These are phyloP conservation scores for Alternaria conjuncta DNA, from an alignment of 2,329 filamentous ascomycete genomes.

Conservation along the genomic window DNA sequence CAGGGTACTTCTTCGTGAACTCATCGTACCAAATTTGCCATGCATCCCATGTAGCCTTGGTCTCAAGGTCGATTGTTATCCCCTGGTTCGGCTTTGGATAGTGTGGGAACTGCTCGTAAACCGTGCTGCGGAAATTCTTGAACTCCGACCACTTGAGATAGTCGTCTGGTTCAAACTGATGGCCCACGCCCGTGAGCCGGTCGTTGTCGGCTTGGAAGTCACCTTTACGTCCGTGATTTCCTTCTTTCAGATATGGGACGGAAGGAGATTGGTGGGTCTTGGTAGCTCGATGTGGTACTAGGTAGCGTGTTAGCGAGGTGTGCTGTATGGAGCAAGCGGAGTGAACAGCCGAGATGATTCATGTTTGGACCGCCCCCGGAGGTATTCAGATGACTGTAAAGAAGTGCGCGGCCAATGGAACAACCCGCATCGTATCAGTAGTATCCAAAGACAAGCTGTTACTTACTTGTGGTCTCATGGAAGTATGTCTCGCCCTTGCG, in stretches of 20 bases:
- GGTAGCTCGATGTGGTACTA: not conserved
- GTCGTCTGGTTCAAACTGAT: conserved; percentile 18
- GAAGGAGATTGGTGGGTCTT: not conserved
- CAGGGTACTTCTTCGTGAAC: conserved; percentile 28
- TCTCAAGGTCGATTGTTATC: not conserved
- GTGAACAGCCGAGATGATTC: not conserved
- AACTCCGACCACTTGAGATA: conserved; percentile 10
- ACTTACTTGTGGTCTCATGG: conserved; percentile 8
- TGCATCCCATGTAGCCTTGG: not conserved
- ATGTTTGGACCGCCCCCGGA: not conserved
- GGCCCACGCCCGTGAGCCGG: conserved; percentile 26
- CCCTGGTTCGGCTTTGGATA: not conserved
- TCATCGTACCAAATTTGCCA: conserved; percentile 17
- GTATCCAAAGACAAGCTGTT: not conserved
- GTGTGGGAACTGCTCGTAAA: not conserved
- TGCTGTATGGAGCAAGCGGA: not conserved
- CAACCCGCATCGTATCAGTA: not conserved
- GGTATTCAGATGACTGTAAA: not conserved
- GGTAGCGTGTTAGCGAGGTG: not conserved
- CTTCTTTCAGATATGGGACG: conserved; percentile 25
- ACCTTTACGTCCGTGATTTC: conserved; percentile 27
- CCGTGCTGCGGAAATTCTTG: not conserved
- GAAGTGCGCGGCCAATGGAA: not conserved
- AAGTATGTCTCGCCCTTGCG: not conserved
- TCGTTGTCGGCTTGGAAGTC: conserved; percentile 26